Base-by-base conservation (phyloP, 495 filamentous ascomycete species). In the Xylaria palmicola region DNA sequence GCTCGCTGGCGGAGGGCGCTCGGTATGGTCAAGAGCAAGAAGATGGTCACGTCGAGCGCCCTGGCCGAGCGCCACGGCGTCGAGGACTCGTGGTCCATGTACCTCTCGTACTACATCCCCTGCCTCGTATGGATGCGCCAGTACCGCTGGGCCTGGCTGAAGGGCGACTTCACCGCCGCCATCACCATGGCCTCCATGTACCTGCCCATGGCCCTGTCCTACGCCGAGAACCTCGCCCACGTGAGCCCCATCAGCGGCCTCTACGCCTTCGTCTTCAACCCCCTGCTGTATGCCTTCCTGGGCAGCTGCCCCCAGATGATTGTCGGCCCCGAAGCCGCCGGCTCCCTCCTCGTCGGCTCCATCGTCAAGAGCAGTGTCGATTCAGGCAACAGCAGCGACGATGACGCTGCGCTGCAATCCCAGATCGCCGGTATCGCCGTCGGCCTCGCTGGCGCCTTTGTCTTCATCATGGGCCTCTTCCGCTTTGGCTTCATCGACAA, bases 111-210 rank as follows among this genome's bases (percentile, higher is more conserved):
- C 75, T 98, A 99, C 71, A 81, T 99, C 37, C 94, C 95, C 1
- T 89, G 92, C 54, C 75, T 96, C 60, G 89, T 87, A 56, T 99
- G 94, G 94, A 86, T 94, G 32, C 76, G 77, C 39, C 88, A 95
- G 70, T 99, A 99, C 69, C 84, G 76, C 60, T 89, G 83, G 85
- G 83, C 83, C 5, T 96, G 87, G 71, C 73, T 98, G 27, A 82
- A 87, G 64, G 94, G 95, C 30, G 94, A 99, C 75, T 78, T 97
- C 30, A 79, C 92, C 9, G 92, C 94, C 12, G 85, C 90, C 45
- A 72, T 98, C 54, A 97, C 94, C 2, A 87, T 99, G 75, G 91
- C 93, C 1, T 96, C 92, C 13, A 92, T 99, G 77, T 99, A 99
- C 68, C 90, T 99, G 37, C 94, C 94, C 26, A 97, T 99, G 93